These are phyloP conservation scores for Coemansia sp. DNA, from an alignment of 192 early-diverging fungal species.

Conservation along the genomic window DNA sequence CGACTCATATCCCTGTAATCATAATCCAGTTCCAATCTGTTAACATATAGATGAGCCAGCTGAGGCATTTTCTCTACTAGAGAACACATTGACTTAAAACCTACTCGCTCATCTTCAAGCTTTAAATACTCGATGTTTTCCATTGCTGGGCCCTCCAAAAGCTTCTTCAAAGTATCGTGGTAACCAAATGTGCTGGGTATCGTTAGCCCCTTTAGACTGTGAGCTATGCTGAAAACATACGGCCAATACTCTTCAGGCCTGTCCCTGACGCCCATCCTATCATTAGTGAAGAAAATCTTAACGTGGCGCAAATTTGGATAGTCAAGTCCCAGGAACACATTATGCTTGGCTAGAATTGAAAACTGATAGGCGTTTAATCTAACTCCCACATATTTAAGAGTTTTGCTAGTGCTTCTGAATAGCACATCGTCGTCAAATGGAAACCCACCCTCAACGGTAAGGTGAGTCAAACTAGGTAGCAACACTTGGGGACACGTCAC, in stretches of 20 bases:
- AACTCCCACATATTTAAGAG: neutral
- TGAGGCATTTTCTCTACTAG: neutral
- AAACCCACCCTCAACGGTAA: neutral
- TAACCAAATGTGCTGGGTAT: neutral
- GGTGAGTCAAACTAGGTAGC: neutral
- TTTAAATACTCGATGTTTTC: neutral
- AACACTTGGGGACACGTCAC: neutral
- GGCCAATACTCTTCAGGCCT: neutral
- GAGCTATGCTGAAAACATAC: neutral
- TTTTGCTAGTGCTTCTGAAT: neutral
- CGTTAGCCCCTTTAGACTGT: neutral
- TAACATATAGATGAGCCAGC: neutral
- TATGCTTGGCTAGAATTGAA: neutral
- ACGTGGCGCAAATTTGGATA: neutral
- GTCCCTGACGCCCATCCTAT: neutral
- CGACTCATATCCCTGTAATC: neutral
- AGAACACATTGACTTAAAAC: neutral
- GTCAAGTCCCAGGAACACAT: neutral
- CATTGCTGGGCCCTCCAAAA: neutral
- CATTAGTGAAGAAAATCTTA: neutral
- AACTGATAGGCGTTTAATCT: no score
- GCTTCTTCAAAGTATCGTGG: neutral
- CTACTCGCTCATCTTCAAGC: neutral
- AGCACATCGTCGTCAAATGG: neutral
- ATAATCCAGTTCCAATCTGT: neutral